Conservation (phyloP, 2,329 filamentous ascomycete species). For the Colletotrichum sp. region DNA sequence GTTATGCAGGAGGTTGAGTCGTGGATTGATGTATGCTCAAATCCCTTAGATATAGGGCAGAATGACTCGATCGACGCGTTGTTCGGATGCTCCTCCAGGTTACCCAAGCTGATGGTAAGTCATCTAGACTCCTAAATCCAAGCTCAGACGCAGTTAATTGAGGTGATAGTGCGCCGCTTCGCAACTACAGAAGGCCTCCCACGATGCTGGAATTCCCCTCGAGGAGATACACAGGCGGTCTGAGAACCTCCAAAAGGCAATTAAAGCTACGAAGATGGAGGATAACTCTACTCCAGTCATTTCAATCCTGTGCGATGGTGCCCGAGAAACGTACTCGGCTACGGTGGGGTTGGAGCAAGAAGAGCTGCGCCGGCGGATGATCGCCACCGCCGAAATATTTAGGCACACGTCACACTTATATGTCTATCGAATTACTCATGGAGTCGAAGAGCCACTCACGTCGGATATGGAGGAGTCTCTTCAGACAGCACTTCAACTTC, state of each 20-base stretch:
- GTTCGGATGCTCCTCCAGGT: not conserved
- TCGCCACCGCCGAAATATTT: constrained; percentile 11
- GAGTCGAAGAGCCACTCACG: not conserved
- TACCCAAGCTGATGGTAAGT: not conserved
- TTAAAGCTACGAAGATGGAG: not conserved
- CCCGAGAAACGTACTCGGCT: not conserved
- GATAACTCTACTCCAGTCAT: not conserved
- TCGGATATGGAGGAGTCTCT: not conserved
- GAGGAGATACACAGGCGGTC: not conserved
- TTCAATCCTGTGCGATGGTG: not conserved
- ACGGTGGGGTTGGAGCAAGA: constrained; percentile 3
- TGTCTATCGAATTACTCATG: not conserved
- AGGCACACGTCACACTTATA: constrained; percentile 10
- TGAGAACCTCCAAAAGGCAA: not conserved
- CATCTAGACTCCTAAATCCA: not conserved
- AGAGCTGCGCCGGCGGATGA: not conserved
- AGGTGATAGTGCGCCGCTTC: not conserved
- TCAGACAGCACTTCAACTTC: not conserved
- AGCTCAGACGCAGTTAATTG: not conserved
- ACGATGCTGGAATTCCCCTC: not conserved
- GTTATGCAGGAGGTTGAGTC: not conserved
- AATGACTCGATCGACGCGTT: not conserved
- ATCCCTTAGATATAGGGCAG: not conserved
- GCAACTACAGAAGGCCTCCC: not conserved
- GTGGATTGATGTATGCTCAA: not conserved